Base-by-base conservation (phyloP, 441 rosid species). In the Lepidium campestre region DNA sequence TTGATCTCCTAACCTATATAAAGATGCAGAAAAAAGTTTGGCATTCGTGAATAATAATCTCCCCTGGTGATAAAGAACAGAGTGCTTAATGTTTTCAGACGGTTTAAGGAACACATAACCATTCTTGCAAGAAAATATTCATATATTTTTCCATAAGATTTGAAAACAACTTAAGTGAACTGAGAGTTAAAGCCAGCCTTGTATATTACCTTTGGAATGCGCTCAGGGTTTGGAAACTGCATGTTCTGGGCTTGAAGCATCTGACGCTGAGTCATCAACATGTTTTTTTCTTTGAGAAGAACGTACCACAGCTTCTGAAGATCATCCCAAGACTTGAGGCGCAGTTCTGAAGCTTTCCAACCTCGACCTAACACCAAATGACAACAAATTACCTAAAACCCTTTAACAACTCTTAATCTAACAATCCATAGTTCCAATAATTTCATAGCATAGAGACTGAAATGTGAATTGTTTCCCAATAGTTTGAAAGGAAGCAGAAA, bases 311-410 rank as follows among this genome's bases (percentile, higher is more conserved):
- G 84, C 81, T 87, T 95, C 22, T 88, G 85, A 70, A 95, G 97
- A 78, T 92, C 88, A 6, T 87, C 92, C 97, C 98, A 95, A 5
- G 96, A 86, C 81, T 90, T 95, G 35, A 95, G 78, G 4, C 96
- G 93, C 80, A 95, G 79, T 75, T 95, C 98, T 46, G 86, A 75
- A 65, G 97, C 97, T 80, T 95, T 95, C 98, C 99, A 95, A 67
- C 98, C 84, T 73, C 93, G 86, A 82, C 99, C 98, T 94, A 68
- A 63, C 39, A 52, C 62, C 50, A 67, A 34, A 59, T 2, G 39
- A 36, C 40, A 37, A 11, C 36, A 57, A 37, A 55, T 12, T 15
- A 20, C n/a, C 1, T 15, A 64, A 52, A 60, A 23, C 17, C 60
- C 52, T 63, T 68, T 62, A 52, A 10, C 41, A 49, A 29, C 34